Base-by-base conservation (phyloP, 345 rosid genomes). In the Hypericum androsaemum region DNA sequence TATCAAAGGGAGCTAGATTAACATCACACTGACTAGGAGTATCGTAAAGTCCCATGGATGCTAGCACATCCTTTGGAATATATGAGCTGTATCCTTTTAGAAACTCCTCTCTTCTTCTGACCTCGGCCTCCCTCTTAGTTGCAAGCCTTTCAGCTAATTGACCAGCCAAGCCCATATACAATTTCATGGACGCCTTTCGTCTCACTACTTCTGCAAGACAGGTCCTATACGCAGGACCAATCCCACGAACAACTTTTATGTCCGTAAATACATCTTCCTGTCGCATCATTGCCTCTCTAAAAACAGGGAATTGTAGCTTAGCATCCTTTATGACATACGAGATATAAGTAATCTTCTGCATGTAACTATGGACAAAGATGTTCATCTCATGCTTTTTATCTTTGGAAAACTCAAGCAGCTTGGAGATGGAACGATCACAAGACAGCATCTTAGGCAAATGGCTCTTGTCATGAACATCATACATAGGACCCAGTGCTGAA, bases 151-250 rank as follows among this genome's bases (percentile, higher is more conserved):
- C 99, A 39, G 99, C 99, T 72, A 94, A 56, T 52, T 86, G 97
- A 41, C 97, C 99, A 57, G 99, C 99, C 94, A 79, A 77, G 60
- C 97, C 99, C 99, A 94, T 79, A 73, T 88, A 86, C 59, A 94
- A 90, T 66, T 86, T 94, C 97, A 79, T 80, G 60, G 94, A 88
- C 32, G 94, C 80, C 66, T 77, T 86, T 74, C 99, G 83, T 68
- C 99, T 80, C 50, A 83, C 84, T 36, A 86, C 77, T 69, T 94
- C 99, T 7, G 99, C 95, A 51, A 94, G 94, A 70, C 99, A 94
- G 49, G 97, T 89, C 56, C 97, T 82, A 68, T 94, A 94, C 49
- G 97, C 94, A 14, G 95, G 89, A 56, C 84, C 97, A 52, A 88
- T 77, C 57, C 87, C 85, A 43, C 77, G 89, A 36, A 85, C 76